Evolutionary conservation across 495 filamentous ascomycete genomes (phyloP).

Genomic region (Penicillium angulare): DNA sequence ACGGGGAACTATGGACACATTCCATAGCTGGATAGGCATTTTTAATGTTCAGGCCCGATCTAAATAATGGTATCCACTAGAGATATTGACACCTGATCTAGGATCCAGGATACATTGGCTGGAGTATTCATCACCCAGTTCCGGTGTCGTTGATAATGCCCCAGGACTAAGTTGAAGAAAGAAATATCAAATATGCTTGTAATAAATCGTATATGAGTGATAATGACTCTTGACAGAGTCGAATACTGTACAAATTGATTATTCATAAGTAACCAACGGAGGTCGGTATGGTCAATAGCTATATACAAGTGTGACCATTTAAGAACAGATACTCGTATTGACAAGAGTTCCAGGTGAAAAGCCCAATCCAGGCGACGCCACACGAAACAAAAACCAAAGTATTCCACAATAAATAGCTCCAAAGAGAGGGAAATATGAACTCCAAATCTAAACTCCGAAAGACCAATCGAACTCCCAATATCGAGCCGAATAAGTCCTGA

Average conservation of each 20-base stretch:
- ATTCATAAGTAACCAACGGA: constrained; percentile 18
- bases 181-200: not conserved
- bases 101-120: no score
- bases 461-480: not conserved
- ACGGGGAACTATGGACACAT: no score
- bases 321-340: no score
- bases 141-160: no score
- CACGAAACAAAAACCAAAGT: constrained; percentile 4
- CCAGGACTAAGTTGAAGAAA: no score
- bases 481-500: constrained; percentile 3
- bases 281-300: constrained; percentile 7
- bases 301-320: constrained; percentile 24
- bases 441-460: not conserved
- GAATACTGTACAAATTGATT: constrained; percentile 24
- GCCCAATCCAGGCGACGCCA: constrained; percentile 12
- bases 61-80: no score
- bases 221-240: not conserved
- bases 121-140: no score
- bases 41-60: no score
- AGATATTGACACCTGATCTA: no score
- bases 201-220: not conserved
- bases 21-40: no score
- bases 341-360: constrained; percentile 2
- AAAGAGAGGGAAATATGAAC: constrained; percentile 5
- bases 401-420: not conserved